phyloP scores from a whole-genome alignment of 495 filamentous ascomycete species.

The Staphylotrichum longicolle region DNA sequence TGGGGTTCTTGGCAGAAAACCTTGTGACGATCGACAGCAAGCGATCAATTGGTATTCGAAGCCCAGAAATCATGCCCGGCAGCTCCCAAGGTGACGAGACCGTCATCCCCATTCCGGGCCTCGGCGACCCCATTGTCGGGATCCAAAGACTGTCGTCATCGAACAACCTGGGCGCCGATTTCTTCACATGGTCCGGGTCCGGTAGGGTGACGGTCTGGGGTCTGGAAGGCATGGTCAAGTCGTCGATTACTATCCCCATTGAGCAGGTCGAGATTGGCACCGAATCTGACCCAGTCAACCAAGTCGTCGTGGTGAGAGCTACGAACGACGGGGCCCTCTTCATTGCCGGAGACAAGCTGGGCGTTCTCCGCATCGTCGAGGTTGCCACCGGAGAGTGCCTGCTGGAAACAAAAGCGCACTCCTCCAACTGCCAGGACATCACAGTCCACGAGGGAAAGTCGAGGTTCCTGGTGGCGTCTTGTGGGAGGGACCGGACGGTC shows the following conservation, averaged over 20 bases:
- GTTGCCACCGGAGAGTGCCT: slow-evolving; percentile 50
- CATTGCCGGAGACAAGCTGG: slow-evolving; percentile 79
- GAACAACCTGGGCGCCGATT: slow-evolving; percentile 61
- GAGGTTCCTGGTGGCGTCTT: slow-evolving; percentile 66
- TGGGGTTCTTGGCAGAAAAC: slow-evolving; percentile 66
- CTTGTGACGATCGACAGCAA: slow-evolving; percentile 74
- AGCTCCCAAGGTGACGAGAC: slow-evolving; percentile 29
- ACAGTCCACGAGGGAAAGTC: slow-evolving; percentile 57
- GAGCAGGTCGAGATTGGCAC: slow-evolving; percentile 59
- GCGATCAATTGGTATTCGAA: slow-evolving; percentile 67
- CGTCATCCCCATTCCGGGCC: slow-evolving; percentile 59
- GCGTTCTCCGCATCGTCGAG: slow-evolving; percentile 64
- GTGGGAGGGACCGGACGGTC: slow-evolving; percentile 82
- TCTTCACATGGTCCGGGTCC: slow-evolving; percentile 81
- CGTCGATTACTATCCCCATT: slow-evolving; percentile 62
- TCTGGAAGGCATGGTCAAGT: slow-evolving; percentile 63
- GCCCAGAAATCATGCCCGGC: slow-evolving; percentile 39
- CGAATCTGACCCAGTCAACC: slow-evolving; percentile 63
- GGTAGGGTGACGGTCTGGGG: slow-evolving; percentile 82
- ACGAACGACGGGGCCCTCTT: slow-evolving; percentile 61
- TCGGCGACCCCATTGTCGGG: slow-evolving; percentile 76
- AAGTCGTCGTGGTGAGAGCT: slow-evolving; percentile 67
- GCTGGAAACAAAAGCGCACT: slow-evolving; percentile 76
- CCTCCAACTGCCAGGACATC: slow-evolving; percentile 81
- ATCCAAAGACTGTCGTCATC: slow-evolving; percentile 59